Evolutionary conservation across 108 stramenopile species (phyloP), one percentile per base, ranked within the genome.

Genomic region (Phaeodactylum tricornutum): DNA sequence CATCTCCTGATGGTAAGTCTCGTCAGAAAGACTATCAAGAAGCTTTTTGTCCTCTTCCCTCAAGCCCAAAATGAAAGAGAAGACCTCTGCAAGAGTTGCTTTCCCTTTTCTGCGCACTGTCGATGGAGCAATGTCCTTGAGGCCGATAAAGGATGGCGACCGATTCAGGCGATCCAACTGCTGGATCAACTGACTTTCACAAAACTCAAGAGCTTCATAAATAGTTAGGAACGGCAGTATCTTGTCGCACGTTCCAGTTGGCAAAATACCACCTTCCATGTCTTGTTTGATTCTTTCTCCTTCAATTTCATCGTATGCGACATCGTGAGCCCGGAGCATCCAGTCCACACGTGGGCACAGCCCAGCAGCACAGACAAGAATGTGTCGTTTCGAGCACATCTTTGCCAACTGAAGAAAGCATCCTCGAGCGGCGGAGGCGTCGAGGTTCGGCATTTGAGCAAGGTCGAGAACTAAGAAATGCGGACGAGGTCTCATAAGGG

Each of bases 401-500:
- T 79, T 84, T 23, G 64, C 79, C 8, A 88, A 60, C 43, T 88
- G 87, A 2, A 84, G 53, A 50, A 88, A 88, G 47, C 87, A 88
- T 20, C 74, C 72, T 0, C 81, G 60, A 4, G 79, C 63, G 0
- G 87, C 77, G 1, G 79, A 79, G n/a, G 87, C 76, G 60, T 88
- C 87, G 12, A 84, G 14, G 38, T 77, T 69, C 19, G 74, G 66
- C 12, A 80, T 66, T 29, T 79, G 72, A 4, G 75, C 67, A 17
- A 91, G 47, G 47, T 91, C 84, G 25, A 91, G 57, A 11, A 91
- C 79, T 0, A 83, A 35, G 63, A 67, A 91, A 23, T 71, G 52
- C 4, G 82, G 83, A 24, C 34, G 50, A 4, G 59, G 59, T n/a
- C n/a, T n/a, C n/a, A n/a, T n/a, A n/a, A n/a, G 2, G 54, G 43